These are phyloP conservation scores for Zalaria sp. DNA, from an alignment of 2,329 filamentous ascomycete species.

Conservation along the genomic window DNA sequence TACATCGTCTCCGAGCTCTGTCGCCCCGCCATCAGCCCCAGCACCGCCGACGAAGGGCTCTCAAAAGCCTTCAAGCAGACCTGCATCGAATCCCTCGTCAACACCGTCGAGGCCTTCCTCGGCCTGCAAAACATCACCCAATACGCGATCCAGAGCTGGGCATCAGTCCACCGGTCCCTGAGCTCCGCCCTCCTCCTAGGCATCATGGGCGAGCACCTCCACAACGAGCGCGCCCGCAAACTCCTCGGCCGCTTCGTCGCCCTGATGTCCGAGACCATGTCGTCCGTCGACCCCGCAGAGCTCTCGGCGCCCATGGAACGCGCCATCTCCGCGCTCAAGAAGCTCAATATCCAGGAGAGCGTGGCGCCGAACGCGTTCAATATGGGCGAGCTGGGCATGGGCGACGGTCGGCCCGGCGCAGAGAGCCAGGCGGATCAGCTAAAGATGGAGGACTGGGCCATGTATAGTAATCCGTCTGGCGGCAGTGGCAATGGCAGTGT, in stretches of 20 bases:
- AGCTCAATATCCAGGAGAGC: constrained; percentile 22
- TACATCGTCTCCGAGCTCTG: constrained; percentile 50
- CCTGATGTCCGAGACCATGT: constrained; percentile 31
- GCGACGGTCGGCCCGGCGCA: not conserved
- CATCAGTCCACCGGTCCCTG: constrained; percentile 27
- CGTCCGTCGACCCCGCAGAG: constrained; percentile 31
- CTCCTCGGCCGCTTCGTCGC: constrained; percentile 32
- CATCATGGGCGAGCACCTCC: constrained; percentile 28
- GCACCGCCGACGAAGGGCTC: constrained; percentile 28
- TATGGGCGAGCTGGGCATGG: not conserved
- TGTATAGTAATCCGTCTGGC: not conserved
- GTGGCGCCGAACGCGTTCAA: constrained; percentile 6
- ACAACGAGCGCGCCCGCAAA: constrained; percentile 29
- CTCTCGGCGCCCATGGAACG: constrained; percentile 33
- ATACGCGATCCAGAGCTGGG: constrained; percentile 29
- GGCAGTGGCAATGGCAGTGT: constrained; percentile 5
- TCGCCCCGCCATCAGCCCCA: constrained; percentile 43
- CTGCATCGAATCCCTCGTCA: constrained; percentile 39
- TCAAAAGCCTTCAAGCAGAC: constrained; percentile 35
- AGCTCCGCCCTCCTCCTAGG: constrained; percentile 30
- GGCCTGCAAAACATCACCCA: constrained; percentile 40
- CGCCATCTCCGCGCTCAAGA: constrained; percentile 30
- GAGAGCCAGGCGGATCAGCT: not conserved
- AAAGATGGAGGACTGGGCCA: not conserved
- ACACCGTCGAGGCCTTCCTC: constrained; percentile 46